Conservation (phyloP, 176 grass and related monocot genomes). For the Tillandsia leiboldiana region DNA sequence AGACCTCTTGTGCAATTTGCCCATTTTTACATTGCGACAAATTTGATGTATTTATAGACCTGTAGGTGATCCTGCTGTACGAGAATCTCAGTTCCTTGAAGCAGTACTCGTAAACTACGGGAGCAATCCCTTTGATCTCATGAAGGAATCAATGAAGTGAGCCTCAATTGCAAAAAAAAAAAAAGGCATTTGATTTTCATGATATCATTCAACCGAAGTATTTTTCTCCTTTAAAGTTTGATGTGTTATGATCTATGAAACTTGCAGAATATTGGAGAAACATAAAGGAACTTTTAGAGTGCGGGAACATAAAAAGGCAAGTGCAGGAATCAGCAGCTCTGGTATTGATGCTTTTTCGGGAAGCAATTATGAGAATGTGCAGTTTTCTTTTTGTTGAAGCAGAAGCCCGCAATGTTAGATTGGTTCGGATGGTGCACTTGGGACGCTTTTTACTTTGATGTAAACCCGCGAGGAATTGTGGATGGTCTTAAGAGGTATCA, state of each 20-base stretch:
- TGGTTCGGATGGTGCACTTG: constrained; percentile 28
- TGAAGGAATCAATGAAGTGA: constrained; percentile 26
- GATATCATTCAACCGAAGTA: neutral
- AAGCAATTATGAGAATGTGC: neutral
- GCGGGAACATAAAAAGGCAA: constrained; percentile 18
- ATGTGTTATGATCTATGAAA: neutral
- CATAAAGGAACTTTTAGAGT: constrained; percentile 21
- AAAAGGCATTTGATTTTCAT: neutral
- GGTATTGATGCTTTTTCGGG: neutral
- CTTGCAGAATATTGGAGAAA: constrained; percentile 18
- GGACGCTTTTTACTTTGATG: constrained; percentile 31
- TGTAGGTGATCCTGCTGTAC: constrained; percentile 14
- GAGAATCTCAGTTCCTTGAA: constrained; percentile 17
- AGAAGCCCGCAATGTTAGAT: constrained; percentile 23
- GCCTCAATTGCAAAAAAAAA: neutral
- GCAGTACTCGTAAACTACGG: constrained; percentile 20
- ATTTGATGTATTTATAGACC: neutral
- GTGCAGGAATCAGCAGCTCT: constrained; percentile 1
- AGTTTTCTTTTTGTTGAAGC: constrained; percentile 6
- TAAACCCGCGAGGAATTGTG: constrained; percentile 19
- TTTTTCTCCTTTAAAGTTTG: neutral
- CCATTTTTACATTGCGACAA: neutral
- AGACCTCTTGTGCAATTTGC: neutral
- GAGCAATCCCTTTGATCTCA: constrained; percentile 22
- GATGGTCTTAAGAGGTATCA: constrained; percentile 21